phyloP scores from a whole-genome alignment of 176 grass and related monocot species.

The Calamus simplicifolius region DNA sequence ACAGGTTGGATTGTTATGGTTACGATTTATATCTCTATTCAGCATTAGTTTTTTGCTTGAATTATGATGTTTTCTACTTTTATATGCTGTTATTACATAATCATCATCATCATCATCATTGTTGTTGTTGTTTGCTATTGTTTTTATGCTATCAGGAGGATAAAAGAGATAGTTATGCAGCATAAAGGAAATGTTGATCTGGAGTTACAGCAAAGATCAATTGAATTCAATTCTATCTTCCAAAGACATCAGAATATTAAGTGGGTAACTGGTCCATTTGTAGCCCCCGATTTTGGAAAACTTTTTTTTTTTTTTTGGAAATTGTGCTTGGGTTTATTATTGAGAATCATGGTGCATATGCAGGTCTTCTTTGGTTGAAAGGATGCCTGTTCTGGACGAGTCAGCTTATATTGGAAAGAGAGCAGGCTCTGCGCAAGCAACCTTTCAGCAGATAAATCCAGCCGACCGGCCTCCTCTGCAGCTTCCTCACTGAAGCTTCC shows the following conservation, averaged over 20 bases:
- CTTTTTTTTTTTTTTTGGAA: not conserved
- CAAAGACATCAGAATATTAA: conserved; percentile 86
- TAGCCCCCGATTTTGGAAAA: too few species aligned
- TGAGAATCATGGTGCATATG: conserved; percentile 17
- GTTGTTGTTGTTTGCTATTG: not conserved
- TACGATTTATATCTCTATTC: too few species aligned
- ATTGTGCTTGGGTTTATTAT: conserved; percentile 9
- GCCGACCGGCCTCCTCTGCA: conserved; percentile 27
- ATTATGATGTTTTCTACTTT: too few species aligned
- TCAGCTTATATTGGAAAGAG: conserved; percentile 65
- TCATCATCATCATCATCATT: too few species aligned
- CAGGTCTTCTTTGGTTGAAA: conserved; percentile 94
- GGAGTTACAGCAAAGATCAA: conserved; percentile 96
- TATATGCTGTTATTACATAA: too few species aligned
- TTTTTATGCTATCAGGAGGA: conserved; percentile 48
- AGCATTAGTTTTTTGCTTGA: too few species aligned
- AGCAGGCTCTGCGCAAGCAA: conserved; percentile 48
- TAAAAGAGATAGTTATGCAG: conserved; percentile 68
- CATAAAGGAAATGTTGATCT: conserved; percentile 86
- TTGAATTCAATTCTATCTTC: conserved; percentile 96
- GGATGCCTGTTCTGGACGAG: conserved; percentile 97
- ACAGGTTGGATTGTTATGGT: too few species aligned
- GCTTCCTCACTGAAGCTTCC: conserved; percentile 52
- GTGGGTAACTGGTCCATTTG: conserved; percentile 30
- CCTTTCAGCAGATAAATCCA: conserved; percentile 48